Percentiles rank a stretch among this genome's conserved stretches.
Conservation (phyloP, 805 yeast genomes). For the Nakazawaea laoshanensis region DNA sequence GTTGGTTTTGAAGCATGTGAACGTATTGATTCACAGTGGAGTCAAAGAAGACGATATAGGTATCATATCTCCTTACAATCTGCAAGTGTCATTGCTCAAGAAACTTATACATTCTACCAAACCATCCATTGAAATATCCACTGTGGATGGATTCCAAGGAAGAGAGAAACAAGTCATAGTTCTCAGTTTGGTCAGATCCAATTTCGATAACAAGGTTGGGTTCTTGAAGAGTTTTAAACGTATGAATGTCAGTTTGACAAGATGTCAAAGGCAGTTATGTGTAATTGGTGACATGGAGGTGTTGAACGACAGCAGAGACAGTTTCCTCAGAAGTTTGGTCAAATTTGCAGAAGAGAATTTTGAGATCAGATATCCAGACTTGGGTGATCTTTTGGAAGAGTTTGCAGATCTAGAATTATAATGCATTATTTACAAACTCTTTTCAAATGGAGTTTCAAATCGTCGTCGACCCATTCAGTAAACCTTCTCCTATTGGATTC, state of each 20-base stretch:
- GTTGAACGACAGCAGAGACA: conserved; percentile 32
- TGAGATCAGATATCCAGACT: conserved; percentile 63
- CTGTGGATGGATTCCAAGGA: conserved; percentile 97
- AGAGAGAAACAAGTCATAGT: conserved; percentile 86
- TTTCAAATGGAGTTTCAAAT: conserved; percentile 37
- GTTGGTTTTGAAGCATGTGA: conserved; percentile 51
- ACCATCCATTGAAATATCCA: conserved; percentile 62
- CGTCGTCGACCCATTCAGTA: conserved; percentile 52
- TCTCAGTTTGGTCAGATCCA: conserved; percentile 75
- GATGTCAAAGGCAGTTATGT: conserved; percentile 80
- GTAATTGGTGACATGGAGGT: conserved; percentile 83
- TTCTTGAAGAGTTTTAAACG: conserved; percentile 74
- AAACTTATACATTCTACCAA: conserved; percentile 25
- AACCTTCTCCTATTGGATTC: conserved; percentile 41
- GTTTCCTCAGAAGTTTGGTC: conserved; percentile 58
- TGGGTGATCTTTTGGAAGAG: conserved; percentile 19
- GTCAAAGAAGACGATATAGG: conserved; percentile 59
- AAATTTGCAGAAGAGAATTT: conserved; percentile 58
- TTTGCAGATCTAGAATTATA: neutral
- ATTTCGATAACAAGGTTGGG: conserved; percentile 64
- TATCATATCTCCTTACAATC: conserved; percentile 82
- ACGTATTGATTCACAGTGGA: conserved; percentile 40
- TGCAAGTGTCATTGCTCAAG: conserved; percentile 67
- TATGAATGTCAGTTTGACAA: conserved; percentile 87
- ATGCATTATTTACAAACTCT: conserved; percentile 18